phyloP scores from a whole-genome alignment of 1,284 basidiomycete genomes.

The Ganoderma lingzhi region DNA sequence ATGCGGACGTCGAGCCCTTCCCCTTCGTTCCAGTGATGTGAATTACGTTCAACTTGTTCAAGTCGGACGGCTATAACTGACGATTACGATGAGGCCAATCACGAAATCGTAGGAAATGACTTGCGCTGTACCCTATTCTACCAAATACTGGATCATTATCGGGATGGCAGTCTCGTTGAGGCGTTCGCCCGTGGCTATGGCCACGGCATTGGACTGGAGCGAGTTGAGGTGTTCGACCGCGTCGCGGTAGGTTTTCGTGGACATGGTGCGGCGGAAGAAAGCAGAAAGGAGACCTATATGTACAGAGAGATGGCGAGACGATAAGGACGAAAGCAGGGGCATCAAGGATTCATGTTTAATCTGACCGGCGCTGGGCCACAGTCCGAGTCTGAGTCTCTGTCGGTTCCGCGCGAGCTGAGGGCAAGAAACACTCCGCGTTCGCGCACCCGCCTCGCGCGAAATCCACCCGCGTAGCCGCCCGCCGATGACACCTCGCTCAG shows the following conservation, averaged over 20 bases:
- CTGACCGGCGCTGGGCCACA: slow-evolving; percentile 6
- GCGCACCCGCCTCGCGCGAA: slow-evolving; percentile 9
- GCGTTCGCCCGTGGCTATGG: slow-evolving; percentile 80
- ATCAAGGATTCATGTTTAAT: slow-evolving; percentile 23
- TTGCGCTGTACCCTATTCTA: slow-evolving; percentile 88
- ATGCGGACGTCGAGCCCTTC: slow-evolving; percentile 97
- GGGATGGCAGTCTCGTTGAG: slow-evolving; percentile 79
- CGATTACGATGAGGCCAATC: slow-evolving; percentile 25
- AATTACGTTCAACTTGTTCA: slow-evolving; percentile 92
- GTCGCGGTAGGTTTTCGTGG: slow-evolving; percentile 74
- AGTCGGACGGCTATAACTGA: slow-evolving; percentile 70
- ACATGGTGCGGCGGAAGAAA: slow-evolving; percentile 28
- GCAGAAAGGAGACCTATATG: slow-evolving; percentile 19
- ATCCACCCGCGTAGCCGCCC: slow-evolving; percentile 8
- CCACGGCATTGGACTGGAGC: slow-evolving; percentile 94
- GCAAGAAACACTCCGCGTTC: background rate
- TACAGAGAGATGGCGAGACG: slow-evolving; percentile 27
- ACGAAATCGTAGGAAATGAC: slow-evolving; percentile 36
- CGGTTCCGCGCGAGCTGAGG: background rate
- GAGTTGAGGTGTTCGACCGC: slow-evolving; percentile 91
- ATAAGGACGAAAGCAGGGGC: slow-evolving; percentile 23
- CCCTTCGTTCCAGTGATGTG: slow-evolving; percentile 99
- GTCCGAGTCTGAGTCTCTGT: background rate
- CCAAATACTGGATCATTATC: slow-evolving; percentile 93
- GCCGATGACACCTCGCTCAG: background rate